Percentiles rank a stretch among this genome's conserved stretches.
Conservation (phyloP, 805 yeast species). For the Pichia deserticola region DNA sequence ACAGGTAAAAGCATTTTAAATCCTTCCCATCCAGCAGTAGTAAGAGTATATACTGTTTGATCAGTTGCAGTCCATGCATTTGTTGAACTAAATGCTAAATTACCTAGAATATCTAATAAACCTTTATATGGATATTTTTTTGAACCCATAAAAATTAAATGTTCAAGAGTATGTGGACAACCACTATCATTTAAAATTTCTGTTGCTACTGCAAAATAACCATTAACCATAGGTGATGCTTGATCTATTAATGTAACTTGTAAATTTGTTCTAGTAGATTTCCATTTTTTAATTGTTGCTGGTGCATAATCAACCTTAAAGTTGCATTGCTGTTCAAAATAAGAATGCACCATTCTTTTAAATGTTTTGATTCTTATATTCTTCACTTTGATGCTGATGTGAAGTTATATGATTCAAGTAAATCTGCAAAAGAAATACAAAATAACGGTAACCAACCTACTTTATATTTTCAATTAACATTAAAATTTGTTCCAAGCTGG, state of each 20-base stretch:
- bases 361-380: not conserved
- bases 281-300: constrained; percentile 64
- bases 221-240: constrained; percentile 82
- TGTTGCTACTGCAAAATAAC: constrained; percentile 94
- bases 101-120: constrained; percentile 77
- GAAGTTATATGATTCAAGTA: too few relatives aligned
- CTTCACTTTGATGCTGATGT: not conserved
- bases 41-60: constrained; percentile 86
- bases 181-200: constrained; percentile 86
- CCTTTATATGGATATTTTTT: constrained; percentile 87
- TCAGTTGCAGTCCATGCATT: constrained; percentile 98
- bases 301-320: constrained; percentile 76
- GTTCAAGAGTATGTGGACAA: constrained; percentile 93
- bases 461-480: too few relatives aligned
- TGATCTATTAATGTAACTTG: constrained; percentile 71
- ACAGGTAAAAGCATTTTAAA: constrained; percentile 78
- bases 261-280: constrained; percentile 71
- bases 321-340: constrained; percentile 36
- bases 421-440: too few relatives aligned
- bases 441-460: too few relatives aligned
- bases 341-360: constrained; percentile 16
- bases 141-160: constrained; percentile 91
- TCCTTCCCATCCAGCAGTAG: constrained; percentile 96
- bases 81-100: constrained; percentile 73
- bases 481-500: too few relatives aligned